phyloP scores from a whole-genome alignment of 1,284 basidiomycete genomes.

The Pisolithus thermaeus region DNA sequence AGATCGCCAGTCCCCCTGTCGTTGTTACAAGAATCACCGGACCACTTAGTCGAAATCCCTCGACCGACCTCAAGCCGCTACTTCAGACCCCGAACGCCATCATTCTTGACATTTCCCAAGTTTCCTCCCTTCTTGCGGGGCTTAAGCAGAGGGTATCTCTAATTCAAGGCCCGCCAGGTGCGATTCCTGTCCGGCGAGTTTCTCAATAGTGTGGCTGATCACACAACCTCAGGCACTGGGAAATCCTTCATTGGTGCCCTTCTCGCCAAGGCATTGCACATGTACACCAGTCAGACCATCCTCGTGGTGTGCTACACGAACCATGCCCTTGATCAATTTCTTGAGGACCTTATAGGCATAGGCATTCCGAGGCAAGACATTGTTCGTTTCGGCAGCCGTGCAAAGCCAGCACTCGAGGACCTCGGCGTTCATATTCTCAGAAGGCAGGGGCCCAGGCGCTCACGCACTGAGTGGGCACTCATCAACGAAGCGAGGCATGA shows the following conservation, averaged over 20 bases:
- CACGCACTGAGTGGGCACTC: conserved; percentile 32
- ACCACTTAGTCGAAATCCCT: conserved; percentile 29
- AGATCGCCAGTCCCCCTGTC: conserved; percentile 10
- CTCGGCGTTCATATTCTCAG: conserved; percentile 35
- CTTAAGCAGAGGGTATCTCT: conserved; percentile 50
- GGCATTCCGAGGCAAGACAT: conserved; percentile 45
- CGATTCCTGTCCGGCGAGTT: conserved; percentile 7
- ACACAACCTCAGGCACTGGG: conserved; percentile 45
- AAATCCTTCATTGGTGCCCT: conserved; percentile 65
- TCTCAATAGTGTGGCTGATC: not conserved
- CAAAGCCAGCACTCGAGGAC: conserved; percentile 38
- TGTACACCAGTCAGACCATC: conserved; percentile 40
- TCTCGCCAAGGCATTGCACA: conserved; percentile 50
- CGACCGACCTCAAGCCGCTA: conserved; percentile 36
- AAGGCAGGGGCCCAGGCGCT: conserved; percentile 14
- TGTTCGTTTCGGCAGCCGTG: conserved; percentile 52
- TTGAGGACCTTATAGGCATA: conserved; percentile 52
- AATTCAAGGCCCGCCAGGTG: conserved; percentile 65
- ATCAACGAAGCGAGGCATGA: conserved; percentile 34
- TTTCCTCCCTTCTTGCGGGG: conserved; percentile 42
- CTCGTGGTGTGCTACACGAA: conserved; percentile 66
- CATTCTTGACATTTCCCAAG: conserved; percentile 47
- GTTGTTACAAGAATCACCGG: conserved; percentile 25
- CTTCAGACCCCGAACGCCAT: conserved; percentile 36
- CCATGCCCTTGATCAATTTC: conserved; percentile 60